Base-by-base conservation (phyloP, 2,329 filamentous ascomycete genomes). In the Beauveria scarabaeidicola region DNA sequence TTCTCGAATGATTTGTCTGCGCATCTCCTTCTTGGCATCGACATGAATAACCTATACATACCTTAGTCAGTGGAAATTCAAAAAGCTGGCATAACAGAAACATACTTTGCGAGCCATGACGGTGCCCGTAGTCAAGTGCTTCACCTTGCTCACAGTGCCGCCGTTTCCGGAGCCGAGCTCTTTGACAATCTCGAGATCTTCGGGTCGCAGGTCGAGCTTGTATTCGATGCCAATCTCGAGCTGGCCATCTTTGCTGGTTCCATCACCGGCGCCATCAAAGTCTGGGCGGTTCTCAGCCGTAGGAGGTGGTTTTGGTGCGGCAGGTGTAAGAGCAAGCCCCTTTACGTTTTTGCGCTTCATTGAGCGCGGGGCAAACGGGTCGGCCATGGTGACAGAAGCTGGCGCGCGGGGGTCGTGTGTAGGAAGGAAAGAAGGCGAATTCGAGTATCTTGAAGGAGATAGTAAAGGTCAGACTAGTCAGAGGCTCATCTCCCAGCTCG, bases 301-400 rank as follows among this genome's bases (percentile, higher is more conserved):
- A 58, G 86, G 84, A 58, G 85, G 77, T 53, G 84, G 78, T 63
- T 91, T 90, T 46, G 90, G 87, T 51, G 88, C 82, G 25, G 88
- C 86, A 53, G 90, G 86, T 69, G 85, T 92, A 70, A 99, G 81
- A 66, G 91, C 92, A 54, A 99, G 87, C 41, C 92, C 93, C 78
- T 97, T 97, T 75, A 96, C 89, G 73, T 99, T 99, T 84, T 97
- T 97, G 81, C 93, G 88, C 86, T 97, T 97, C 87, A 99, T 89
- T 63, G 94, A 95, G 75, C 84, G 83, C 75, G 82, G 82, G 64
- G 82, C 82, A 66, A 86, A 86, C 38, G 76, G 70, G 69, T 86
- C 84, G 67, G 81, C 80, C 85, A 87, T 87, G 71, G 65, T 73
- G 72, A 66, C 63, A 59, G 61, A 57, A 29, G 29, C 15, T 44